Conservation (phyloP, 257 asterid genomes). For the Capsicum baccatum region DNA sequence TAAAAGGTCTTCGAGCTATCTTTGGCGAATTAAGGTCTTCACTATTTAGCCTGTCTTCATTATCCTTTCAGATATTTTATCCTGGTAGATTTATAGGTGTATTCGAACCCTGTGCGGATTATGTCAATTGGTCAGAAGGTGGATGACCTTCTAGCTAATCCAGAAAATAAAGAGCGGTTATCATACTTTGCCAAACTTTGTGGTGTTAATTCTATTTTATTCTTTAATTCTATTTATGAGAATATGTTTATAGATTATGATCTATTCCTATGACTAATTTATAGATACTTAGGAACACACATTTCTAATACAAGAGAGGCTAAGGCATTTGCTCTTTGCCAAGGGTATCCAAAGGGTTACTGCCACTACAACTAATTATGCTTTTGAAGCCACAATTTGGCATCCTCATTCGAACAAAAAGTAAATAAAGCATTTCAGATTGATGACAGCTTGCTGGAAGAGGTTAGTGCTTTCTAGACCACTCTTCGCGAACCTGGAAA, state of each 20-base stretch:
- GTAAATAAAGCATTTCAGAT: conserved; percentile 67
- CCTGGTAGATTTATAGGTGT: conserved; percentile 57
- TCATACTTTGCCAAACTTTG: conserved; percentile 90
- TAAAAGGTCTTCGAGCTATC: conserved; percentile 91
- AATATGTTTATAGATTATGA: not conserved
- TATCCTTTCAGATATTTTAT: not conserved
- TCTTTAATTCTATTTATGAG: not conserved
- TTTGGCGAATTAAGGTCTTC: conserved; percentile 83
- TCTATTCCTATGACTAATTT: conserved; percentile 29
- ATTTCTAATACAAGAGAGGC: conserved; percentile 93
- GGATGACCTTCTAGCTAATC: conserved; percentile 84
- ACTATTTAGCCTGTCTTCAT: not conserved
- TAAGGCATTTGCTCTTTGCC: conserved; percentile 91
- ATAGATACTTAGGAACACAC: conserved; percentile 75
- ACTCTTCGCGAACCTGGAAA: conserved; percentile 8
- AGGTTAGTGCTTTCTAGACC: conserved; percentile 55
- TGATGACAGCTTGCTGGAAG: conserved; percentile 85
- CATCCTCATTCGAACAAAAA: conserved; percentile 75
- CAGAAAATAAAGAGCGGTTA: conserved; percentile 79
- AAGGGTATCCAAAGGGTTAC: conserved; percentile 96
- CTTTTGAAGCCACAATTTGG: conserved; percentile 79
- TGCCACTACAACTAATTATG: conserved; percentile 78
- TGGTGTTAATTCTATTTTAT: conserved; percentile 66
- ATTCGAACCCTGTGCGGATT: conserved; percentile 97
- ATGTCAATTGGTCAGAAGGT: conserved; percentile 90